Base-by-base conservation (phyloP, 2,329 filamentous ascomycete species). In the Aspergillus neoniger region DNA sequence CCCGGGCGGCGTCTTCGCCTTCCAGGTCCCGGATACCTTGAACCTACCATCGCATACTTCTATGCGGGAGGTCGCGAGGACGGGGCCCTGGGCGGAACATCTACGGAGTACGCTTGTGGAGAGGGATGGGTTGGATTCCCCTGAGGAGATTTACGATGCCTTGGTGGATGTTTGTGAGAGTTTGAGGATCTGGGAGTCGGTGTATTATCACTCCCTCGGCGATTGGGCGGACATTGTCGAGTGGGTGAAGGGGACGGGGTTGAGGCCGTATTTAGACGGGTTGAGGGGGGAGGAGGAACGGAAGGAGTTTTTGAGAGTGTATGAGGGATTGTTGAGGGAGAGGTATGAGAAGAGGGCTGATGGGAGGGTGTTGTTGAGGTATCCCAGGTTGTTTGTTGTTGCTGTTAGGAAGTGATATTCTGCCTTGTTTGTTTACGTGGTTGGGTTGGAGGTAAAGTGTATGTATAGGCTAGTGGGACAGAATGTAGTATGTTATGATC, bases 221-320 rank as follows among this genome's bases (percentile, higher is more conserved):
- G 77, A 75, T 21, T 82, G 82, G 19, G 63, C 71, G 12, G 81
- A 77, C 1, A 82, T 88, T 44, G 81, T 87, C 5, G 84, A 86
- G 69, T 88, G 85, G 85, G 81, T 87, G 3, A 82, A 81, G 63
- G 82, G 83, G 0, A 86, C 83, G 0, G 85, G 84, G 0, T 68
- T 88, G 64, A 76, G 79, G 64, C 85, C 85, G 0, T 88, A 79
- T 65, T 55, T 87, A 57, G 77, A 86, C 49, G 74, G 77, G 3
- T 73, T 87, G 39, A 70, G 72, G 23, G 47, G 28, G 1, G 66
- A 68, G 4, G 71, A 74, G 2, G 76, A 82, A 32, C 78, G 73
- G 60, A 70, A 76, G 9, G 76, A 51, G 1, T 87, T 82, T 64
- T 60, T 86, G 55, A 57, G 69, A 0, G 76, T 75, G 43, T 88